Evolutionary conservation across 129 eudicot species (phyloP), one percentile per base, ranked within the genome.

Genomic region (Sambucus nigra): DNA sequence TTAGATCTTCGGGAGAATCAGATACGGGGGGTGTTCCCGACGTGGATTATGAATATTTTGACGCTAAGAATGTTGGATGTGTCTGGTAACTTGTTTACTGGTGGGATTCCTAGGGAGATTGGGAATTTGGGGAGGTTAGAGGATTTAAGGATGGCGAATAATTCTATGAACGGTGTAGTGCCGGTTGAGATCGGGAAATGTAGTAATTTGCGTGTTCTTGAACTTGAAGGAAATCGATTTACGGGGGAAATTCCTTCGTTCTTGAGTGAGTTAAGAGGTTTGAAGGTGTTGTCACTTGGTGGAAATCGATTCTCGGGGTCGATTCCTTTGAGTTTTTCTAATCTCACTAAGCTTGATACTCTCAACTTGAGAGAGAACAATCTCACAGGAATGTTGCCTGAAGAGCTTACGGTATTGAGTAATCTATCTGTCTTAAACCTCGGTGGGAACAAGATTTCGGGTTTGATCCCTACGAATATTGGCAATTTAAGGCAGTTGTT

Each of bases 181-280:
- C 96, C 96, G 7, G 65, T 59, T 29, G 79, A 80, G 47, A 67
- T 88, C 7, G 55, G 17, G 24, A 71, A 61, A 25, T 70, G 79
- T 33, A 63, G 68, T 22, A 52, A 17, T 1, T 50, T 88, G n/a
- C 35, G 52, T 17, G 82, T 77, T 55, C 71, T 88, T 44, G 86
- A 83, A 77, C 69, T 88, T 5, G 91, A 71, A 57, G 94, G 92
- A 18, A 88, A 88, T 71, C 50, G 27, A 16, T 67, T 88, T 32
- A 45, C 69, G 0, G 97, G 94, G 27, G 69, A 66, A 24, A 35
- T 84, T 57, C 91, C 94, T 14, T 59, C 15, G 40, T 72, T 88
- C 57, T 60, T 88, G n/a, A 75, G 70, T 22, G 77, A 68, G 24
- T 4, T 88, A 11, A 65, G 25, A 26, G 68, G 69, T 50, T 62